These are phyloP conservation scores for Sarocladium oryzae DNA, from an alignment of 2,329 filamentous ascomycete genomes.

Conservation along the genomic window DNA sequence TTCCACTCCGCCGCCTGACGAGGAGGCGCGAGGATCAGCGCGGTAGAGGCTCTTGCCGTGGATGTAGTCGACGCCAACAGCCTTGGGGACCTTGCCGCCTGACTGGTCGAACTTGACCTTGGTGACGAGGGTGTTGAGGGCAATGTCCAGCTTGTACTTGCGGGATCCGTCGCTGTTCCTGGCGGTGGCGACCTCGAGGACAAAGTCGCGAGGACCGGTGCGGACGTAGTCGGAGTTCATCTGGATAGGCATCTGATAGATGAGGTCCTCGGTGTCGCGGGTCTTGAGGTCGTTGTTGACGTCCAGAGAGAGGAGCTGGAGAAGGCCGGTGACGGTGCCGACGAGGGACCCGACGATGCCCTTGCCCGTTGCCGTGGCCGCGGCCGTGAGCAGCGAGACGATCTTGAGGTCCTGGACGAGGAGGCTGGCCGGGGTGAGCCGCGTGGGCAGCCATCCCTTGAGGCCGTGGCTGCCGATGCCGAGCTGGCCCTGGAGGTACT, in stretches of 20 bases:
- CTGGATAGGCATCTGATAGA: constrained; percentile 43
- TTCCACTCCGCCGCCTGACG: constrained; percentile 11
- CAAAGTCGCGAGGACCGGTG: constrained; percentile 43
- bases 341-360: constrained; percentile 14
- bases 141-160: constrained; percentile 33
- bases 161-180: constrained; percentile 34
- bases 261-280: constrained; percentile 34
- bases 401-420: constrained; percentile 37
- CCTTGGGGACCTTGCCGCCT: constrained; percentile 22
- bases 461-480: constrained; percentile 15
- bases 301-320: constrained; percentile 31
- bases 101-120: constrained; percentile 14
- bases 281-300: constrained; percentile 33
- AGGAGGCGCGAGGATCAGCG: constrained; percentile 30
- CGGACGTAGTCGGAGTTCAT: constrained; percentile 28
- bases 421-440: constrained; percentile 35
- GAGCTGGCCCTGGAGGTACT: constrained; percentile 28
- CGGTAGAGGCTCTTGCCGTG: constrained; percentile 31
- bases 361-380: constrained; percentile 19
- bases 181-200: constrained; percentile 40
- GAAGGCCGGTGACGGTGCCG: constrained; percentile 10
- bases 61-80: constrained; percentile 34
- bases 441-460: constrained; percentile 26
- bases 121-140: constrained; percentile 31
- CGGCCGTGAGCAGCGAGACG: constrained; percentile 30